phyloP scores from a whole-genome alignment of 23 red algal genomes.

The Cyanidiococcus yangmingshanensis region DNA sequence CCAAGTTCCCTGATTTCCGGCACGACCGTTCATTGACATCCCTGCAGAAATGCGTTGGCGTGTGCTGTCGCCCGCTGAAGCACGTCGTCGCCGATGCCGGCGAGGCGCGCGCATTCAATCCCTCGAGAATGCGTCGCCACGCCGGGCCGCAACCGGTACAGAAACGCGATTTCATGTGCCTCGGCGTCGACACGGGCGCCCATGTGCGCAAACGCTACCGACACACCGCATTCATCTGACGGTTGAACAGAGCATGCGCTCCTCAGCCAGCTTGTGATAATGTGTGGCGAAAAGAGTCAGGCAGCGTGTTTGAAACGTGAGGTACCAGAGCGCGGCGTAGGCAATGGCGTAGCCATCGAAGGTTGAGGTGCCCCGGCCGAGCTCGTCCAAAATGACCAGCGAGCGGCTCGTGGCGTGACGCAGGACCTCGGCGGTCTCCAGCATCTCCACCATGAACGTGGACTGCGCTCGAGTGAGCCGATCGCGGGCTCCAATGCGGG shows the following conservation, averaged over 20 bases:
- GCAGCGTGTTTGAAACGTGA: conserved; percentile 41
- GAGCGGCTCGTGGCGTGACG: conserved; percentile 59
- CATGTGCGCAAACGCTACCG: conserved; percentile 39
- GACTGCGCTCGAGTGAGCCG: conserved; percentile 71
- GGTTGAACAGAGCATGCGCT: conserved; percentile 7
- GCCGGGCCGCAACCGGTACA: conserved; percentile 51
- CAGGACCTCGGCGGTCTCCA: conserved; percentile 71
- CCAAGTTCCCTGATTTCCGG: too few species aligned
- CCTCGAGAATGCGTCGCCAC: conserved; percentile 45
- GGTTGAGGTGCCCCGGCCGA: conserved; percentile 88
- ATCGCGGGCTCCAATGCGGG: conserved; percentile 74
- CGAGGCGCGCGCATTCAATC: conserved; percentile 75
- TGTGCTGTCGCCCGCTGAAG: background rate
- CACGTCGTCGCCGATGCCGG: conserved; percentile 42
- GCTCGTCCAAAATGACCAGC: conserved; percentile 86
- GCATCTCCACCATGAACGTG: conserved; percentile 98
- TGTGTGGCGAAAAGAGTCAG: conserved; percentile 86
- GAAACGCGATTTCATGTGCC: conserved; percentile 64
- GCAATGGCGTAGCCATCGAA: conserved; percentile 90
- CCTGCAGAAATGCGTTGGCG: background rate
- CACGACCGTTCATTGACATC: too few species aligned
- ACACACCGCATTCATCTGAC: background rate
- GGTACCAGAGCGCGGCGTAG: conserved; percentile 46
- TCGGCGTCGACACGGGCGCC: conserved; percentile 51
- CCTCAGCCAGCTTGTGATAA: conserved; percentile 36